These are phyloP conservation scores for Xylaria telfairii DNA, from an alignment of 495 filamentous ascomycete species.

Conservation along the genomic window DNA sequence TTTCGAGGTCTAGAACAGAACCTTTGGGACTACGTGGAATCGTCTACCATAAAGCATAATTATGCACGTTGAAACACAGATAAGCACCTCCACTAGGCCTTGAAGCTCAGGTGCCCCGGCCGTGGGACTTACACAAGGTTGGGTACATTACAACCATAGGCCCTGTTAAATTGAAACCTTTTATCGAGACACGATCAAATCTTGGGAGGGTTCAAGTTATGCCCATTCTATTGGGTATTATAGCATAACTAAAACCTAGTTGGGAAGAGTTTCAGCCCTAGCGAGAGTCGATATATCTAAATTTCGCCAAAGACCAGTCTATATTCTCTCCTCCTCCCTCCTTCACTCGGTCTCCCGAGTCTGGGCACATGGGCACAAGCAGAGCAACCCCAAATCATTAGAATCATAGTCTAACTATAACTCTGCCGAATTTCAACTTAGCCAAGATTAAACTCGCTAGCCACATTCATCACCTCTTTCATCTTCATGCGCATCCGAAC, in stretches of 20 bases:
- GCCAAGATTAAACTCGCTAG: constrained; percentile 89
- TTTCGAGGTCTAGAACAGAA: no score
- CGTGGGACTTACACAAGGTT: no score
- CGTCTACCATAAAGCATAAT: no score
- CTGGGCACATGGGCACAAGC: no score
- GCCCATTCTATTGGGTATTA: neutral
- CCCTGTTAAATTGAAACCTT: neutral
- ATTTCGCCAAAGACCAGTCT: neutral
- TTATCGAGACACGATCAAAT: neutral
- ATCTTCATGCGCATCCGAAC: constrained; percentile 82
- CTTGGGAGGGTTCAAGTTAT: no score
- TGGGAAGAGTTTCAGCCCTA: neutral
- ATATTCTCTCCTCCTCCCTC: neutral
- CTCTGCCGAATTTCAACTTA: constrained; percentile 38
- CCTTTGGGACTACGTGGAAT: no score
- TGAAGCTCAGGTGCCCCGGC: no score
- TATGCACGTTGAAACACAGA: no score
- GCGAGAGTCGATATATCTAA: neutral
- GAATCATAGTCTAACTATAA: neutral
- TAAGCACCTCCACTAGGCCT: no score
- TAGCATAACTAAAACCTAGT: neutral
- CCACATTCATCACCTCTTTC: constrained; percentile 73
- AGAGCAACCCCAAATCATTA: neutral
- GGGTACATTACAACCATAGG: neutral
- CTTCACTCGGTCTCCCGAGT: neutral